Percentiles rank a stretch among this genome's conserved stretches.
These are phyloP conservation scores for Aquilaria sinensis DNA, from an alignment of 345 rosid genomes.

Conservation along the genomic window DNA sequence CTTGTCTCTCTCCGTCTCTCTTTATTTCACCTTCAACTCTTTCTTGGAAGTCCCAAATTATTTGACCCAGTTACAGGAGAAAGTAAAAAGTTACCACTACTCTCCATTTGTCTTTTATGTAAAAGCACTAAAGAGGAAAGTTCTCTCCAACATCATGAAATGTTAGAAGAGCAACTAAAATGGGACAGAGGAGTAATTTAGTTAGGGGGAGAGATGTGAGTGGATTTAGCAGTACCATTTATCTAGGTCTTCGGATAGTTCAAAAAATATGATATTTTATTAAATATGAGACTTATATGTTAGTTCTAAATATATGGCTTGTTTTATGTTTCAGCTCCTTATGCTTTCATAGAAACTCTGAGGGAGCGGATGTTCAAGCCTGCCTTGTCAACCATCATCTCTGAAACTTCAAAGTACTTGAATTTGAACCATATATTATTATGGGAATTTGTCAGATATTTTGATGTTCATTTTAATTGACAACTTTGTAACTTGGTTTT, in stretches of 20 bases:
- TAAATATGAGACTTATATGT: neutral
- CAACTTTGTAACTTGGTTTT: conserved; percentile 8
- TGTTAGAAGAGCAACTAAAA: too few species aligned
- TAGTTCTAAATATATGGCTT: neutral
- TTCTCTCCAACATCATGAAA: too few species aligned
- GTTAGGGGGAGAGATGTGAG: too few species aligned
- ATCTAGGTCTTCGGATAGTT: neutral
- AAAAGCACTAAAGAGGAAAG: neutral
- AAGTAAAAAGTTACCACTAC: too few species aligned
- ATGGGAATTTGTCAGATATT: neutral
- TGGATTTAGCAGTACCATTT: too few species aligned
- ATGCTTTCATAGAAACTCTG: conserved; percentile 84
- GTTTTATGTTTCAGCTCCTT: conserved; percentile 47
- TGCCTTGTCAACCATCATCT: conserved; percentile 72
- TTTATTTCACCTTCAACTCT: too few species aligned
- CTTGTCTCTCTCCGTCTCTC: too few species aligned
- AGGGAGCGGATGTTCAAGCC: conserved; percentile 98
- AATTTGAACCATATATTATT: neutral
- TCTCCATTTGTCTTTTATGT: neutral
- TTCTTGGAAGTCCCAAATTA: neutral
- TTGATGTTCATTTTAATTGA: conserved; percentile 10
- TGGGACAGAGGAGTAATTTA: too few species aligned
- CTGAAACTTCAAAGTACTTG: conserved; percentile 61
- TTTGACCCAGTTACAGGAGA: neutral
- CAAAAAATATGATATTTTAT: neutral